phyloP scores from a whole-genome alignment of 495 filamentous ascomycete genomes.

The Aspergillus wentii region DNA sequence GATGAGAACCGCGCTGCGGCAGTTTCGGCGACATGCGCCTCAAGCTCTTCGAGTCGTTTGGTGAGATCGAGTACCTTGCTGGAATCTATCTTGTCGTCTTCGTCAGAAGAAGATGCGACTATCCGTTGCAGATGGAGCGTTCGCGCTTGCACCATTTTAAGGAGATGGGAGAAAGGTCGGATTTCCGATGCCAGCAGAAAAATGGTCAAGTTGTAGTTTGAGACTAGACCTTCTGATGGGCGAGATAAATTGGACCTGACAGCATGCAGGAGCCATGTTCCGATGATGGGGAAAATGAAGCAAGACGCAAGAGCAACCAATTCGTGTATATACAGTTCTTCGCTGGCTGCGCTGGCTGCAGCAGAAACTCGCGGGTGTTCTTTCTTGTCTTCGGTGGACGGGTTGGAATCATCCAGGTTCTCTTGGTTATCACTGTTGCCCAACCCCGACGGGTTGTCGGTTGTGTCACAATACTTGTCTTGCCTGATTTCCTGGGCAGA shows the following conservation, averaged over 20 bases:
- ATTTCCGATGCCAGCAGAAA: constrained; percentile 87
- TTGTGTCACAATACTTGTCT: constrained; percentile 40
- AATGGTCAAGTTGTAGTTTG: constrained; percentile 89
- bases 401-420: constrained; percentile 31
- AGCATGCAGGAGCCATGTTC: constrained; percentile 72
- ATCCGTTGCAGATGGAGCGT: constrained; percentile 80
- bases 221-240: constrained; percentile 81
- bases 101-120: constrained; percentile 47
- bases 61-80: constrained; percentile 52
- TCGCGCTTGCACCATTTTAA: constrained; percentile 71
- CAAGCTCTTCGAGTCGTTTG: constrained; percentile 65
- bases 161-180: constrained; percentile 71
- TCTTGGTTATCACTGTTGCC: constrained; percentile 39
- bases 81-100: constrained; percentile 29
- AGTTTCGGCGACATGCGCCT: constrained; percentile 50
- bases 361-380: constrained; percentile 1
- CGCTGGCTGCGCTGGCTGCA: constrained; percentile 36
- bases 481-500: constrained; percentile 62
- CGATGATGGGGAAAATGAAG: constrained; percentile 73
- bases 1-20: constrained; percentile 22
- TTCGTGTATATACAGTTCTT: constrained; percentile 72
- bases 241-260: constrained; percentile 72
- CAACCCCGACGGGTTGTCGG: constrained; percentile 20
- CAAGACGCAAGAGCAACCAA: constrained; percentile 67
- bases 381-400: constrained; percentile 24